Evolutionary conservation across 176 grass and related monocot species (phyloP), one percentile per base, ranked within the genome.

Genomic region (bread wheat (Triticum aestivum)): DNA sequence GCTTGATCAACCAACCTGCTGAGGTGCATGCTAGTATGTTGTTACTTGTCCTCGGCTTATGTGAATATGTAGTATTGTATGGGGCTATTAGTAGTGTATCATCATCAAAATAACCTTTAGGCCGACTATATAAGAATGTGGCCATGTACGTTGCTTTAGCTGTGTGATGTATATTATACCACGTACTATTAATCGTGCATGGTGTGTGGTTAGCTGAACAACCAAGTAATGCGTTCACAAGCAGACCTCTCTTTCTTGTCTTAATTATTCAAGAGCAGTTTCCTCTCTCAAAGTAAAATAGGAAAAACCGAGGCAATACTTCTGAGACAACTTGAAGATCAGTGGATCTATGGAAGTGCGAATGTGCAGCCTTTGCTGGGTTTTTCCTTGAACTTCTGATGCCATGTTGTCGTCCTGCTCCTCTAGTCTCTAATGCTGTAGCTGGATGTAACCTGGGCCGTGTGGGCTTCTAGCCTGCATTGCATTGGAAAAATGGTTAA

Each of bases 1-100:
- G 91, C 92, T 86, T 97, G 95, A 97, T 86, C 44, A 80, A 91
- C 74, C 44, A 85, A 88, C 69, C 11, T 23, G 62, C 41, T 75
- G 71, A 44, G 47, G 39, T 78, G 41, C 37, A 21, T 38, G 18
- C 17, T 70, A 38, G 15, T 69, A 39, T 6, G 76, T 42, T 44
- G 76, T 42, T 44, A 8, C 68, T 41, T 5, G 11, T 26, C 7
- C 26, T 69, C 73, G 18, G 51, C 79, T 65, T 73, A n/a, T 80
- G 52, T 79, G 17, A 67, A 45, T 79, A 44, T 81, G 62, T 67
- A 47, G 79, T 68, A 61, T 61, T 77, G 27, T 68, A 78, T 61
- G 5, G 47, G 42, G 11, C 11, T 45, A 45, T 45, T 45, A 45
- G 3, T 35, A 54, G 7, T 35, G 15, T 61, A 45, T 79, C 56